Base-by-base conservation (phyloP, 495 filamentous ascomycete species). In the Aspergillus avenaceus region DNA sequence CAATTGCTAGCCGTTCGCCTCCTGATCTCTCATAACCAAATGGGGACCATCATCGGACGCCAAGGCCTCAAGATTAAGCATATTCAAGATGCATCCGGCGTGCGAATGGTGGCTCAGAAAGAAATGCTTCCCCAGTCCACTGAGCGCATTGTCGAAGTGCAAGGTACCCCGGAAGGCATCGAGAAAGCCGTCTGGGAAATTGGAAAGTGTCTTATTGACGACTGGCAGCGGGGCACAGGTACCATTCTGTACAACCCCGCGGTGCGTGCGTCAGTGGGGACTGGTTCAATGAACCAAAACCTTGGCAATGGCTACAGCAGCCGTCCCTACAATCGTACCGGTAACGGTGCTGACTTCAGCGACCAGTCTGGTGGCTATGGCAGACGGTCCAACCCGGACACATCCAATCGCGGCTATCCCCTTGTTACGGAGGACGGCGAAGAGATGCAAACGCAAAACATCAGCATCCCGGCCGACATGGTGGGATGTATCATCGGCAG, bases 51-150 rank as follows among this genome's bases (percentile, higher is more conserved):
- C 69, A 98, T 98, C 59, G 93, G 93, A 54, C 86, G 91, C 45
- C 86, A 91, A 73, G 93, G 93, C 37, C 78, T 95, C 52, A 97
- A 97, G 76, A 98, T 98, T 76, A 98, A 98, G 80, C 87, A 96
- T 68, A 98, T 98, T 59, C 93, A 98, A 67, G 95, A 98, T 71
- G 84, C 85, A 9, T 97, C 95, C 3, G 90, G 91, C 53, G 92
- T 97, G 49, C 89, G 93, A 57, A 97, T 98, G 93, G 91, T 97
- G 26, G 93, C 93, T 41, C 91, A 97, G 67, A 98, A 98, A 73
- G 93, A 98, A 63, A 97, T 98, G 93, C 84, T 97, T 26, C 93
- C 93, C 22, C 93, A 97, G 67, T 98, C 93, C 11, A 98, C 93
- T n/a, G 93, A 98, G 73, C 87, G 93, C 40, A 88, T 98, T 56